Evolutionary conservation across 345 rosid species (phyloP).

Genomic region (Moringa oleifera): DNA sequence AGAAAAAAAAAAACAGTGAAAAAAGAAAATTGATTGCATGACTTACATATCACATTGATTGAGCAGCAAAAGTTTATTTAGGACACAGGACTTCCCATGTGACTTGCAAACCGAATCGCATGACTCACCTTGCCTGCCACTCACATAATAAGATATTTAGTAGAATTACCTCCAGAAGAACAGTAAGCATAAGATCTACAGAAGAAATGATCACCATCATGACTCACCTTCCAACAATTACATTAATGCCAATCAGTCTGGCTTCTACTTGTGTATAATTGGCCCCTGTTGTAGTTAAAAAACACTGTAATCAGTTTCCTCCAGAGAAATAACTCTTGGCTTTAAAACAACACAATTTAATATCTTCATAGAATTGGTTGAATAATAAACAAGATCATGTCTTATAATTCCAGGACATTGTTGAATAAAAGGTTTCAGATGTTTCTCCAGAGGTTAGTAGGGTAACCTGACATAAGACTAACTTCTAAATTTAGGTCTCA

Average conservation of each 20-base stretch:
- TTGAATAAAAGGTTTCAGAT: no score
- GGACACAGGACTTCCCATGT: conserved; percentile 77
- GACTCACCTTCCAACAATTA: conserved; percentile 70
- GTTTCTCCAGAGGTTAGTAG: no score
- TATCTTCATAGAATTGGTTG: no score
- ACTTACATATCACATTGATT: conserved; percentile 87
- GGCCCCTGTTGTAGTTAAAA: conserved; percentile 28
- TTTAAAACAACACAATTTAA: no score
- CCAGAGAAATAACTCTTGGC: no score
- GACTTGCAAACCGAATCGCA: conserved; percentile 82
- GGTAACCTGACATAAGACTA: no score
- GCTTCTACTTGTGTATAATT: conserved; percentile 49
- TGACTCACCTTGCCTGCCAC: conserved; percentile 77
- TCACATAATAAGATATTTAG: conserved; percentile 18
- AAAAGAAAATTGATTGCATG: no score
- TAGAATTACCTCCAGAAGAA: conserved; percentile 5
- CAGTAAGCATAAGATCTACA: background rate
- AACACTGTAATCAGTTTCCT: no score
- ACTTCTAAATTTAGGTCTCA: no score
- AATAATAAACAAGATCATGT: no score
- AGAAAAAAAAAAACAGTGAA: background rate
- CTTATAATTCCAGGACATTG: no score
- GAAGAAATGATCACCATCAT: conserved; percentile 9
- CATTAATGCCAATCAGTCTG: conserved; percentile 70
- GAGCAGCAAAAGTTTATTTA: conserved; percentile 72